phyloP scores from a whole-genome alignment of 1,139 yeast species.

The Kodamaea ohmeri region DNA sequence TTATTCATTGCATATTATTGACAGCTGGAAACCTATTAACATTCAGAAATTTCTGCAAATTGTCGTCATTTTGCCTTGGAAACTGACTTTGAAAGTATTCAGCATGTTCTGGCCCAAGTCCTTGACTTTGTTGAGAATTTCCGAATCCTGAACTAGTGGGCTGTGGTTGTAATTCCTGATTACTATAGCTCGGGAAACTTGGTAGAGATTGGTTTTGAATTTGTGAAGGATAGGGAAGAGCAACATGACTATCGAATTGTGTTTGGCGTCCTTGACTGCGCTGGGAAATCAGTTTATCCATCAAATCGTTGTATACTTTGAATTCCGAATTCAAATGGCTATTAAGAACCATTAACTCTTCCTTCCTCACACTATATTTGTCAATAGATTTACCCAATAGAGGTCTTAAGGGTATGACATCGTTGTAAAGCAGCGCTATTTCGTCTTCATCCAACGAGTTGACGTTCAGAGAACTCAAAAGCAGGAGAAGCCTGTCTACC shows the following conservation, averaged over 20 bases:
- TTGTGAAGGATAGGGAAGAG: slow-evolving; percentile 22
- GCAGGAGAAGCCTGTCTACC: slow-evolving; percentile 32
- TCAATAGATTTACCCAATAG: slow-evolving; percentile 70
- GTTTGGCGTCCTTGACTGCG: slow-evolving; percentile 17
- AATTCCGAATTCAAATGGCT: slow-evolving; percentile 68
- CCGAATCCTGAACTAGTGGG: slow-evolving; percentile 41
- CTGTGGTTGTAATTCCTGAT: slow-evolving; percentile 24
- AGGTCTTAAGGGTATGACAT: slow-evolving; percentile 70
- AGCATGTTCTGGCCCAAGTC: slow-evolving; percentile 3
- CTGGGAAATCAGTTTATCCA: slow-evolving; percentile 48
- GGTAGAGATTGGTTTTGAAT: slow-evolving; percentile 5
- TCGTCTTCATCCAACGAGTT: slow-evolving; percentile 34
- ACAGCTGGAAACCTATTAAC: slow-evolving; percentile 32
- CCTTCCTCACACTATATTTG: slow-evolving; percentile 68
- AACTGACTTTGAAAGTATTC: slow-evolving; percentile 4
- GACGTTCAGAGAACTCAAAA: slow-evolving; percentile 43
- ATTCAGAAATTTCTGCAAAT: slow-evolving; percentile 25
- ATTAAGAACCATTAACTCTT: slow-evolving; percentile 71
- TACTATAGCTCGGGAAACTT: slow-evolving; percentile 6
- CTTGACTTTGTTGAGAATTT: slow-evolving; percentile 18
- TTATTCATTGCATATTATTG: slow-evolving; percentile 18
- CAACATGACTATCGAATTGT: slow-evolving; percentile 3
- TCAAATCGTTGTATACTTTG: slow-evolving; percentile 62
- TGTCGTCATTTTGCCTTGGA: background rate
- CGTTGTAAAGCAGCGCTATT: slow-evolving; percentile 58